Base-by-base conservation (phyloP, 1,284 basidiomycete genomes). In the Ganoderma multipileum region DNA sequence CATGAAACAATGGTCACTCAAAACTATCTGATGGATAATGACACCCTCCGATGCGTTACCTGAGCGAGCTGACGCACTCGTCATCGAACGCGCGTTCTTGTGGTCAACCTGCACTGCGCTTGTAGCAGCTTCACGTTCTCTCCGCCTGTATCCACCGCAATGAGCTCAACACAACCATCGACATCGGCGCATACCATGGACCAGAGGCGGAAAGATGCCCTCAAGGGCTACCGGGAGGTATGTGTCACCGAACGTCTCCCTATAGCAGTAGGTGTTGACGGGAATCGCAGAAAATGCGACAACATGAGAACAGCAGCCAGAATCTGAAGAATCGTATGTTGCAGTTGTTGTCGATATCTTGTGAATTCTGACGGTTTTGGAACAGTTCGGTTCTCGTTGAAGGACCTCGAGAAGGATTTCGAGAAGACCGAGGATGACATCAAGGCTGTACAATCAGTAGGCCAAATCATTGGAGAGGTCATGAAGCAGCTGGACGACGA, bases 371-470 rank as follows among this genome's bases (percentile, higher is more conserved):
- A 36, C 41, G 69, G 14, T 57, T 44, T 18, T 1, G 39, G 3
- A 20, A 16, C 20, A 68, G 67, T 68, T 9, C 59, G 94, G 42
- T 94, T 95, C 78, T 92, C 92, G 20, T 83, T 98, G 72, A 96
- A 95, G 78, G 91, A 95, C 68, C 83, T 99, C 16, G 93, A 97
- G 79, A 92, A 92, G 76, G 92, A 94, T 68, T 99, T 91, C 77
- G 95, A 93, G 76, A 97, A 98, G 87, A 98, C 96, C 0, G 98
- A 99, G 81, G 96, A 99, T 57, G 97, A 99, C 79, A 98, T 99
- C 83, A 99, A 99, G 82, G 98, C 98, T 61, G 91, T 99, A 18
- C 98, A 99, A 80, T 98, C 95, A 14, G 98, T 99, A 12, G 98
- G 98, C 14, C 98, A 99, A 84, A 99, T 99, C 74, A 98, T 99